These are phyloP conservation scores for Cladosporium velox DNA, from an alignment of 2,329 filamentous ascomycete species.

Conservation along the genomic window DNA sequence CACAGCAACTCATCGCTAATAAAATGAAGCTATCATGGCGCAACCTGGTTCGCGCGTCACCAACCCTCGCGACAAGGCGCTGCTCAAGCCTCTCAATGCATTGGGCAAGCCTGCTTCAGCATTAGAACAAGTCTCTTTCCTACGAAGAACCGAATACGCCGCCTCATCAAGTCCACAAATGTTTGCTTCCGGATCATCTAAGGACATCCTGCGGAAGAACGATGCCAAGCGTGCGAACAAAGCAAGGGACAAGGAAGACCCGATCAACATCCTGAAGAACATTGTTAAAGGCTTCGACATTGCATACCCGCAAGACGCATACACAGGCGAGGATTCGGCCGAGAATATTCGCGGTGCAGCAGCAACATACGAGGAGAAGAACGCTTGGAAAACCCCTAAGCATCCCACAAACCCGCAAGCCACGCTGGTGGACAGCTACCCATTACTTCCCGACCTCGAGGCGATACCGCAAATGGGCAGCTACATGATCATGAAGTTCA, in stretches of 20 bases:
- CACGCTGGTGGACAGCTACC: slow-evolving; percentile 61
- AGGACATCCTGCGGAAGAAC: slow-evolving; percentile 50
- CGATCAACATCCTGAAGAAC: slow-evolving; percentile 61
- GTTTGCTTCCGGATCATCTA: slow-evolving; percentile 57
- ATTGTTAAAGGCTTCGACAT: slow-evolving; percentile 66
- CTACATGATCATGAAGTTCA: slow-evolving; percentile 63
- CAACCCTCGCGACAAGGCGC: slow-evolving; percentile 79
- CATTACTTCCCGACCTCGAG: slow-evolving; percentile 62
- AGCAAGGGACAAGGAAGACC: slow-evolving; percentile 55
- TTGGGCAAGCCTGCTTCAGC: slow-evolving; percentile 80
- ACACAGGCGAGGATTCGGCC: slow-evolving; percentile 66
- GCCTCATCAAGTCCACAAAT: slow-evolving; percentile 54
- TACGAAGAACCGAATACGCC: slow-evolving; percentile 95
- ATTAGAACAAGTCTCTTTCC: slow-evolving; percentile 82
- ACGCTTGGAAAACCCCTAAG: slow-evolving; percentile 61
- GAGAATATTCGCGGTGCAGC: slow-evolving; percentile 56
- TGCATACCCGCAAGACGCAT: slow-evolving; percentile 63
- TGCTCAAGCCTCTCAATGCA: slow-evolving; percentile 79
- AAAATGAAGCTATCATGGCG: slow-evolving; percentile 55
- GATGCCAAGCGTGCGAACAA: slow-evolving; percentile 39
- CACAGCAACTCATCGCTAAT: slow-evolving; percentile 21
- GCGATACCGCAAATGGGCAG: slow-evolving; percentile 60
- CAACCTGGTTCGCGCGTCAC: slow-evolving; percentile 69
- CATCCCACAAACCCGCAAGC: slow-evolving; percentile 61
- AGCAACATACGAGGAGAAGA: slow-evolving; percentile 55